Percentiles rank a stretch among this genome's conserved stretches.
These are phyloP conservation scores for Talaromyces sp. DNA, from an alignment of 2,329 filamentous ascomycete species.

Conservation along the genomic window DNA sequence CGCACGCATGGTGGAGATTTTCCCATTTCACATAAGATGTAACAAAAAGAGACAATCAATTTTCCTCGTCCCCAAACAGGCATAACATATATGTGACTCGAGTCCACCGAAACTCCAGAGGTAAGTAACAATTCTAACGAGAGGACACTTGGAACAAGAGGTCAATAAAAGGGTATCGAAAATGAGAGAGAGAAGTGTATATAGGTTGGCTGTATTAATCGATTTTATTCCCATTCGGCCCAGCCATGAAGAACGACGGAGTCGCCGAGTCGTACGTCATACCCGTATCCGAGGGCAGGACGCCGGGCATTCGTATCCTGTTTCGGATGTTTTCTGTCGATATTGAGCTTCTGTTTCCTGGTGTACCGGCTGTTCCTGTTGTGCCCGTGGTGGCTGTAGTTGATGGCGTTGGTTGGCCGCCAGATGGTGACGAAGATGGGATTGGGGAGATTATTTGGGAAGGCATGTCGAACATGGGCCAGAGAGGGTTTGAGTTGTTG, in stretches of 20 bases:
- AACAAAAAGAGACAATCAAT: not conserved
- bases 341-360: slow-evolving; percentile 19
- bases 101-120: not conserved
- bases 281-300: slow-evolving; percentile 16
- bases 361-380: slow-evolving; percentile 22
- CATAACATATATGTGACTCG: not conserved
- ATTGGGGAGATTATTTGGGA: not conserved
- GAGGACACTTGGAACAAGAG: not conserved
- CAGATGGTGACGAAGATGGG: not conserved
- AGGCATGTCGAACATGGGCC: slow-evolving; percentile 36
- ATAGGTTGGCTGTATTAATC: not conserved
- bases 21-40: not conserved
- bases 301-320: slow-evolving; percentile 15
- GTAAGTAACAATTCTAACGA: not conserved
- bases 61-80: not conserved
- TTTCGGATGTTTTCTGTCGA: slow-evolving; percentile 14
- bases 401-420: slow-evolving; percentile 21
- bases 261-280: slow-evolving; percentile 15
- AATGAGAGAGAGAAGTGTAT: not conserved
- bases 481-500: slow-evolving; percentile 34
- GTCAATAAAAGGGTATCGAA: not conserved
- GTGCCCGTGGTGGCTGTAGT: not conserved
- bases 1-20: not conserved
- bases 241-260: slow-evolving; percentile 14
- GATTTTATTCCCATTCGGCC: slow-evolving; percentile 16